Percentiles rank a stretch among this genome's conserved stretches.
Conservation (phyloP, 2,329 filamentous ascomycete species). For the Colletotrichum sp. region DNA sequence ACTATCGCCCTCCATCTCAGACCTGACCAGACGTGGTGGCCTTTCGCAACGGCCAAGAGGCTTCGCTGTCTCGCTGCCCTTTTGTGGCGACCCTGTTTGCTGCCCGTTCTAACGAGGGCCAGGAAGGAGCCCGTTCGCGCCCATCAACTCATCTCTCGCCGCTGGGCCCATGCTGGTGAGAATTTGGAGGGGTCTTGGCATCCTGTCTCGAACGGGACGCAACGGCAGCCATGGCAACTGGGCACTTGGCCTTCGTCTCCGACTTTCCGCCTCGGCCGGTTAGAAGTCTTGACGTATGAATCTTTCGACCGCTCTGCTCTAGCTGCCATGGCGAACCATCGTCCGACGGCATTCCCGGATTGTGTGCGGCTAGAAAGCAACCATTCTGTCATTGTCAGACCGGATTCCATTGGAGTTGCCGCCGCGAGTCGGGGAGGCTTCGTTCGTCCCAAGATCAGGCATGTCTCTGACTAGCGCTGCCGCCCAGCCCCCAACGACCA, state of each 20-base stretch:
- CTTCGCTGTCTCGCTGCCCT: not conserved
- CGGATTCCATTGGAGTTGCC: not conserved
- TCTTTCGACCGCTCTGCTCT: not conserved
- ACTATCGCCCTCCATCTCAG: not conserved
- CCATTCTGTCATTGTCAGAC: not conserved
- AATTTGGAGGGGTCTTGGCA: not conserved
- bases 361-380: not conserved
- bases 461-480: conserved; percentile 5
- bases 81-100: not conserved
- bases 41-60: not conserved
- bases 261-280: not conserved
- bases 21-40: not conserved
- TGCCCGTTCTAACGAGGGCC: not conserved
- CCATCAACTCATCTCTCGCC: not conserved
- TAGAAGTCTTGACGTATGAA: not conserved
- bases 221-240: not conserved
- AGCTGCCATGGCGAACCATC: not conserved
- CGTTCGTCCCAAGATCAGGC: not conserved
- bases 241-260: not conserved
- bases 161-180: not conserved
- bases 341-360: not conserved
- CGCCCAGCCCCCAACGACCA: not conserved
- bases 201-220: not conserved
- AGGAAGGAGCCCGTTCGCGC: not conserved
- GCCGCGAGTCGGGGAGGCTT: not conserved